Evolutionary conservation across 2,329 filamentous ascomycete genomes (phyloP).

Genomic region (Alternaria triticimaculans): DNA sequence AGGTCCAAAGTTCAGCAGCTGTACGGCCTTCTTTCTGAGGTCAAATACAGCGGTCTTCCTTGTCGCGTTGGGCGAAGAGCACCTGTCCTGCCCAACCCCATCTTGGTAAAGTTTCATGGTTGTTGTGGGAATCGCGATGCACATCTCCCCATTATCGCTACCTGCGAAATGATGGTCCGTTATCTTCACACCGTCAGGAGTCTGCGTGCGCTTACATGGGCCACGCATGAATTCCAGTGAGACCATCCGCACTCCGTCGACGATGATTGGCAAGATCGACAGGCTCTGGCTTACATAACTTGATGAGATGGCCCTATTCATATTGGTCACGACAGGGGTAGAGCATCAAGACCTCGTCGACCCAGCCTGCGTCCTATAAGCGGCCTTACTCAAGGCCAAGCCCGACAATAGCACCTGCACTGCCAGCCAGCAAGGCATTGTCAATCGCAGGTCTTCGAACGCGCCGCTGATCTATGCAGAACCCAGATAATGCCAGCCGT

Average conservation of each 20-base stretch:
- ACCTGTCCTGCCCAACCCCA: not conserved
- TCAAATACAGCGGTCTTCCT: slow-evolving; percentile 5
- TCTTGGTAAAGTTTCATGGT: not conserved
- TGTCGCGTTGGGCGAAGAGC: slow-evolving; percentile 1
- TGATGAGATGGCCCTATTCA: slow-evolving; percentile 3
- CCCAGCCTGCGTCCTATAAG: slow-evolving; percentile 2
- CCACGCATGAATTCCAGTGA: slow-evolving; percentile 1
- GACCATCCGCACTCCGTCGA: not conserved
- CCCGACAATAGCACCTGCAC: not conserved
- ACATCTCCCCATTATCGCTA: not conserved
- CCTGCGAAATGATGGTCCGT: not conserved
- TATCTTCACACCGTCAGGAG: not conserved
- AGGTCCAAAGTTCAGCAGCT: not conserved
- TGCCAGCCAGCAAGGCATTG: not conserved
- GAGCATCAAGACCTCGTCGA: not conserved
- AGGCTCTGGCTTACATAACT: slow-evolving; percentile 7
- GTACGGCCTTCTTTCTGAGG: not conserved
- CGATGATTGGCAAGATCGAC: not conserved
- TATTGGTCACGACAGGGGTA: slow-evolving; percentile 14
- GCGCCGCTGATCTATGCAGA: not conserved
- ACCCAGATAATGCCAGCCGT: not conserved
- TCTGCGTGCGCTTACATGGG: not conserved
- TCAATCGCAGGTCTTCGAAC: not conserved
- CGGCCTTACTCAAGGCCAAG: slow-evolving; percentile 8
- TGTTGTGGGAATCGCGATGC: not conserved